Percentiles rank a stretch among this genome's conserved stretches.
Evolutionary conservation across 2,329 filamentous ascomycete species (phyloP).

Genomic region (Aureobasidium namibiae): DNA sequence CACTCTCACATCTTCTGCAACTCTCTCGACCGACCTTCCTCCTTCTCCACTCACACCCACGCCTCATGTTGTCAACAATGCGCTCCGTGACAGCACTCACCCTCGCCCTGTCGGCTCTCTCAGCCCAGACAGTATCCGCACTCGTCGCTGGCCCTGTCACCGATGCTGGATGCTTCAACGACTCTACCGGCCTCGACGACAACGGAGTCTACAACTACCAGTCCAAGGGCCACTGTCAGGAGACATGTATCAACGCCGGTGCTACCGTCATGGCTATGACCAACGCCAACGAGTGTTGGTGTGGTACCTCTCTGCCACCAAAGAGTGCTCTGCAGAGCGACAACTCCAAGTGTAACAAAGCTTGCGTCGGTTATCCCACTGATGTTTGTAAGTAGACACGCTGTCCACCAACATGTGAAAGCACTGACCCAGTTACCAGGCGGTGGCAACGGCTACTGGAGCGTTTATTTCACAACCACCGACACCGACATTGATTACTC

Average conservation of each 20-base stretch:
- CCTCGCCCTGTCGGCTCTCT: conserved; percentile 6
- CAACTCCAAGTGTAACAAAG: conserved; percentile 53
- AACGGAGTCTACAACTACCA: conserved; percentile 45
- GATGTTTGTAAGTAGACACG: conserved; percentile 55
- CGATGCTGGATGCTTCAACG: conserved; percentile 45
- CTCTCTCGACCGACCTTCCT: not conserved
- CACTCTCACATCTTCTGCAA: not conserved
- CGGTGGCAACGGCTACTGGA: conserved; percentile 47
- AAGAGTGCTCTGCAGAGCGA: conserved; percentile 41
- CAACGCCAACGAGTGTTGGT: conserved; percentile 59
- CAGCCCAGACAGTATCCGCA: conserved; percentile 2
- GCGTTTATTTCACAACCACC: conserved; percentile 45
- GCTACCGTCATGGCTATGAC: conserved; percentile 54
- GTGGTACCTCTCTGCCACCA: conserved; percentile 61
- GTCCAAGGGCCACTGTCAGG: conserved; percentile 47
- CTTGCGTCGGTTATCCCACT: conserved; percentile 54
- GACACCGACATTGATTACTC: conserved; percentile 30
- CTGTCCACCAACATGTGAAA: not conserved
- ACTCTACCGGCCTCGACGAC: conserved; percentile 38
- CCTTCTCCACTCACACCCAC: not conserved
- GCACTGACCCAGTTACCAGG: conserved; percentile 36
- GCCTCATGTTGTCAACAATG: conserved; percentile 2
- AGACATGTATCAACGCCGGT: conserved; percentile 39
- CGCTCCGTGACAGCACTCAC: not conserved
- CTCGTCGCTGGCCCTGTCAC: conserved; percentile 15